These are phyloP conservation scores for Colletotrichum somersetense DNA, from an alignment of 2,329 filamentous ascomycete species.

Conservation along the genomic window DNA sequence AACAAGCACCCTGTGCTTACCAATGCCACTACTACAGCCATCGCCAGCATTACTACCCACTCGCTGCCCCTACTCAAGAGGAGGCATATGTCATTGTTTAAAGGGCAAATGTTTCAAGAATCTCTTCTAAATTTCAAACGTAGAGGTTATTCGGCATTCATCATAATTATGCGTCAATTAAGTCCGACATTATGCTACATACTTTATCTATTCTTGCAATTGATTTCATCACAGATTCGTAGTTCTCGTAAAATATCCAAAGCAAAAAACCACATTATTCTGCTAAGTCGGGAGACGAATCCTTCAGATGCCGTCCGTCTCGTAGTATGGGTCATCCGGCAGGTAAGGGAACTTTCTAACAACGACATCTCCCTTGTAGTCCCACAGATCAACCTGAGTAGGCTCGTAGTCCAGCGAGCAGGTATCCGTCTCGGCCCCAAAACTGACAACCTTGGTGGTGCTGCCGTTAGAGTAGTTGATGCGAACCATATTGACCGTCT, in stretches of 20 bases:
- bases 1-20: neutral
- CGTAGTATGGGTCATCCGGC: constrained; percentile 25
- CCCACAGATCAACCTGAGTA: constrained; percentile 47
- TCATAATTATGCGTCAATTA: neutral
- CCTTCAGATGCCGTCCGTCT: constrained; percentile 31
- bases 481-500: constrained; percentile 51
- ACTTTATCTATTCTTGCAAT: neutral
- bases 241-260: neutral
- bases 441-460: constrained; percentile 48
- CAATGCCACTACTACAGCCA: no score
- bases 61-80: no score
- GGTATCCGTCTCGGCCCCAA: constrained; percentile 49
- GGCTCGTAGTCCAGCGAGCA: constrained; percentile 49
- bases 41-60: no score
- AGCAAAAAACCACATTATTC: neutral
- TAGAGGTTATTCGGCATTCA: neutral
- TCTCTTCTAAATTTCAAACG: neutral
- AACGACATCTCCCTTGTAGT: constrained; percentile 44
- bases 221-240: neutral
- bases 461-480: constrained; percentile 54
- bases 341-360: constrained; percentile 37
- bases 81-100: no score
- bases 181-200: neutral
- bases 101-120: neutral
- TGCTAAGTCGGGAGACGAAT: neutral